Evolutionary conservation across 805 yeast species (phyloP).

Genomic region (Saccharomycopsis guyanensis): DNA sequence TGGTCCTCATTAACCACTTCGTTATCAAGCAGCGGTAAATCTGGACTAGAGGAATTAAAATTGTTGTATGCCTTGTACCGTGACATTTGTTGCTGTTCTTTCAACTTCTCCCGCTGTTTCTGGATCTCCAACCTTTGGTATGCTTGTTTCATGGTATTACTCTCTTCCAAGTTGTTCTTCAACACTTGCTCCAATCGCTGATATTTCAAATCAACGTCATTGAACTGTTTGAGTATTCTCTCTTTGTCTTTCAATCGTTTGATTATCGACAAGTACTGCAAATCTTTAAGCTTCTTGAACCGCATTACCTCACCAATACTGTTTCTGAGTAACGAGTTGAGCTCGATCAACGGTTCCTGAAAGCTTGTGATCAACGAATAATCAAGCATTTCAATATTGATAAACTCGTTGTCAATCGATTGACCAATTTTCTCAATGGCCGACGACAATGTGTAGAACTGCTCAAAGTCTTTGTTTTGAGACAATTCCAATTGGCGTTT

Average conservation of each 20-base stretch:
- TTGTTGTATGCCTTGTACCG: constrained; percentile 24
- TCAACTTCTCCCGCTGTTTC: constrained; percentile 21
- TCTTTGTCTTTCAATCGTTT: constrained; percentile 32
- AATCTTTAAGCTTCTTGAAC: constrained; percentile 50
- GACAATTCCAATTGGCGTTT: constrained; percentile 27
- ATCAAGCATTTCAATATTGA: constrained; percentile 39
- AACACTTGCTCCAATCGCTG: constrained; percentile 29
- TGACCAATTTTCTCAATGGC: constrained; percentile 79
- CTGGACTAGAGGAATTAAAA: background rate
- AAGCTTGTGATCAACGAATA: constrained; percentile 30
- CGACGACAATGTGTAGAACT: constrained; percentile 46
- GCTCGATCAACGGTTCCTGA: constrained; percentile 33
- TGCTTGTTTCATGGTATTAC: constrained; percentile 30
- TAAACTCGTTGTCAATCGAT: constrained; percentile 66
- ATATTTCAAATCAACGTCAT: constrained; percentile 30
- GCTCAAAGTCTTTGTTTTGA: constrained; percentile 30
- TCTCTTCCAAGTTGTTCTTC: constrained; percentile 29
- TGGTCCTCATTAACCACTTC: constrained; percentile 6
- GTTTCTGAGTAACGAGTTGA: constrained; percentile 29
- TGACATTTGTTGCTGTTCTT: constrained; percentile 25
- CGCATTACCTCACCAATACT: constrained; percentile 39
- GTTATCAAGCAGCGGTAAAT: background rate
- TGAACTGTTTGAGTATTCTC: constrained; percentile 27
- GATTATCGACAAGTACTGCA: constrained; percentile 39
- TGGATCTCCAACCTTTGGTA: constrained; percentile 27